phyloP scores from a whole-genome alignment of 176 grass and related monocot species.

The Phoenix roebelenii region DNA sequence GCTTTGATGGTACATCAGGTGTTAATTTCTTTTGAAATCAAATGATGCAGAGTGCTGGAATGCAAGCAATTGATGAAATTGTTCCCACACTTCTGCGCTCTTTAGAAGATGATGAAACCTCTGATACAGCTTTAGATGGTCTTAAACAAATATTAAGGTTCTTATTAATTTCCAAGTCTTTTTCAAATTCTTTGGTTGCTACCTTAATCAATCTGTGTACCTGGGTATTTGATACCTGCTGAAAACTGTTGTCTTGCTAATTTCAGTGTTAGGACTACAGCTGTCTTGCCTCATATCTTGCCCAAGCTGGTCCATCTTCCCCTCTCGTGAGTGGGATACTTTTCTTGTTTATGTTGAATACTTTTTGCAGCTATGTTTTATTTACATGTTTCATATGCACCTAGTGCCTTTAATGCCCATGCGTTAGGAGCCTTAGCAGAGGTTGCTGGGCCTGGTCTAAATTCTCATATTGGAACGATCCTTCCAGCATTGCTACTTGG shows the following conservation, averaged over 20 bases:
- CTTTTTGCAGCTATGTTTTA: slow-evolving; percentile 4
- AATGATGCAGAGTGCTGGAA: slow-evolving; percentile 71
- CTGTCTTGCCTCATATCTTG: slow-evolving; percentile 95
- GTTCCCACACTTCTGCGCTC: slow-evolving; percentile 76
- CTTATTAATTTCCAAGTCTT: background rate
- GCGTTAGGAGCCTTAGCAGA: slow-evolving; percentile 93
- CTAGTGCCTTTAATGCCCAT: slow-evolving; percentile 94
- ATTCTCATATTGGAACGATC: slow-evolving; percentile 83
- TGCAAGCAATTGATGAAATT: slow-evolving; percentile 99
- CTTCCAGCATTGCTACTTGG: slow-evolving; percentile 77
- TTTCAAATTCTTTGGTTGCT: background rate
- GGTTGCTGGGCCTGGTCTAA: slow-evolving; percentile 83
- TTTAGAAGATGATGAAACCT: slow-evolving; percentile 85
- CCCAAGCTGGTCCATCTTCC: slow-evolving; percentile 91
- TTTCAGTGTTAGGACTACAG: slow-evolving; percentile 78
- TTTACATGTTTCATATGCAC: slow-evolving; percentile 19
- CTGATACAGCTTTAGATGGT: slow-evolving; percentile 95
- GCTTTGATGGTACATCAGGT: background rate
- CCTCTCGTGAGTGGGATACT: slow-evolving; percentile 56
- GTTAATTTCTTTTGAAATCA: background rate
- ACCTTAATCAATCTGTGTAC: too few species aligned
- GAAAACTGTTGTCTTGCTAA: slow-evolving; percentile 20
- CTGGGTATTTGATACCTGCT: background rate
- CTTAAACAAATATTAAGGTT: slow-evolving; percentile 99
- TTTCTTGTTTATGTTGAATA: slow-evolving; percentile 16